phyloP scores from a whole-genome alignment of 208 protist species.

The Crithidia expoeki region DNA sequence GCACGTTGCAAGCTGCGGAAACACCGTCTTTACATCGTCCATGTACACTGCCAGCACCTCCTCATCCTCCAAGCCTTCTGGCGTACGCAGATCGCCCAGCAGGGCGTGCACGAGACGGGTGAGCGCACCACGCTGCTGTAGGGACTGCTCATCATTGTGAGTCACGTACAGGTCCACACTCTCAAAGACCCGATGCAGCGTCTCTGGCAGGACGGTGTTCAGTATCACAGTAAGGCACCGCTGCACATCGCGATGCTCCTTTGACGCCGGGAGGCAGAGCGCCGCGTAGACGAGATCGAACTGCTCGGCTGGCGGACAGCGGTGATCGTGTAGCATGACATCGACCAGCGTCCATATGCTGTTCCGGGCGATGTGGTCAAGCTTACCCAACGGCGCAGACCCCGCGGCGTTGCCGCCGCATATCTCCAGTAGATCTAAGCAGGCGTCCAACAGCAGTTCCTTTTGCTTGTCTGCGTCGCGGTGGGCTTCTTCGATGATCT shows the following conservation, averaged over 20 bases:
- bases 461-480: constrained; percentile 55
- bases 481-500: constrained; percentile 48
- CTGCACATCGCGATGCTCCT: constrained; percentile 45
- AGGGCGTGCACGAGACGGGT: constrained; percentile 57
- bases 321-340: constrained; percentile 61
- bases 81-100: constrained; percentile 49
- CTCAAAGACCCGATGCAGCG: constrained; percentile 79
- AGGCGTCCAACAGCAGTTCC: constrained; percentile 72
- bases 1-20: constrained; percentile 48
- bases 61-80: constrained; percentile 50
- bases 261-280: constrained; percentile 64
- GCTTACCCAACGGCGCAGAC: background rate
- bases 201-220: constrained; percentile 60
- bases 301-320: constrained; percentile 55
- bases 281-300: constrained; percentile 82
- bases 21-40: constrained; percentile 63
- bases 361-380: constrained; percentile 13
- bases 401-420: constrained; percentile 38
- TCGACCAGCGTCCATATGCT: constrained; percentile 44
- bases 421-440: constrained; percentile 69
- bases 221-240: constrained; percentile 71
- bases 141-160: constrained; percentile 33
- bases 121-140: constrained; percentile 35
- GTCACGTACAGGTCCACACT: constrained; percentile 50
- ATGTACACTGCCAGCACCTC: constrained; percentile 74